Percentiles rank a stretch among this genome's conserved stretches.
phyloP scores from a whole-genome alignment of 345 rosid species.

The Eutrema japonicum region DNA sequence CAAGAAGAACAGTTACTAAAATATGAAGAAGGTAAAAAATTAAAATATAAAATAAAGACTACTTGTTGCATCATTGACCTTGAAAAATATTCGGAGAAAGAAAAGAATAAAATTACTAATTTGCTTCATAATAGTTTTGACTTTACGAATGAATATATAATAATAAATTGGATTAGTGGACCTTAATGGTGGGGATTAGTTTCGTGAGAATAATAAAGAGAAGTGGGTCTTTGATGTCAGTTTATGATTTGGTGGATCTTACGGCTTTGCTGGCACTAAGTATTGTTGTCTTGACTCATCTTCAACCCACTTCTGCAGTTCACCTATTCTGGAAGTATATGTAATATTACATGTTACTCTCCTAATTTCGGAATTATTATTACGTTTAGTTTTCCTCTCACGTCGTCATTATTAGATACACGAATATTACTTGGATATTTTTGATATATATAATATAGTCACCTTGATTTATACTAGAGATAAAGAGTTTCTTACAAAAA shows the following conservation, averaged over 20 bases:
- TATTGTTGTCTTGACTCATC: constrained; percentile 46
- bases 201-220: constrained; percentile 35
- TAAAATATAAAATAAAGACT: constrained; percentile 1
- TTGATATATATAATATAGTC: constrained; percentile 3
- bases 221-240: constrained; percentile 45
- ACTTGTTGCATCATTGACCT: constrained; percentile 42
- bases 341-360: constrained; percentile 43
- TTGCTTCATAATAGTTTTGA: constrained; percentile 32
- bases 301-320: constrained; percentile 44
- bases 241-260: constrained; percentile 41
- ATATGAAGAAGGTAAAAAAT: constrained; percentile 11
- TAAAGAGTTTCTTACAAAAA: too few species aligned
- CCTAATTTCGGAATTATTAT: constrained; percentile 13
- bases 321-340: constrained; percentile 43
- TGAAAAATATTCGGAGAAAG: constrained; percentile 15
- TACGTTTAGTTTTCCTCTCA: constrained; percentile 7
- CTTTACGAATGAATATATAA: constrained; percentile 14
- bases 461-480: constrained; percentile 13
- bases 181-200: constrained; percentile 49
- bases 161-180: constrained; percentile 34
- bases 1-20: neutral
- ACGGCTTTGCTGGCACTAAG: constrained; percentile 47
- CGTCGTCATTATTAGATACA: constrained; percentile 21
- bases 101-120: constrained; percentile 28
- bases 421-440: constrained; percentile 7